A percentile compares a stretch with the other conserved stretches of the same genome.
phyloP scores from a whole-genome alignment of 1,139 yeast genomes.

The Hemisphaericaspora xylanilytica region DNA sequence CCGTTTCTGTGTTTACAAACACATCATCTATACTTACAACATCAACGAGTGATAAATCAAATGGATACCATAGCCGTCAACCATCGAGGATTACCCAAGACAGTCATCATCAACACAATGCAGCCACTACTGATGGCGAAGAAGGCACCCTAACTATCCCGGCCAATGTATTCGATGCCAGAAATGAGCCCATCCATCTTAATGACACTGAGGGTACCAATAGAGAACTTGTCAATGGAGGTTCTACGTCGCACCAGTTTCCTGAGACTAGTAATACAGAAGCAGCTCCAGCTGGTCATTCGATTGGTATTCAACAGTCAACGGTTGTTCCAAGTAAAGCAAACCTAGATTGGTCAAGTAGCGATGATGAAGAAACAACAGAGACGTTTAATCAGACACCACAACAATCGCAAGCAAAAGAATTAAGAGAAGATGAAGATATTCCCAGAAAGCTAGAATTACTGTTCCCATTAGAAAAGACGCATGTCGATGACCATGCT shows the following conservation, averaged over 20 bases:
- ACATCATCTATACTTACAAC: background rate
- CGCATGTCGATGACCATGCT: constrained; percentile 9
- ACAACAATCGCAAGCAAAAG: background rate
- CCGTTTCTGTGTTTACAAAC: background rate
- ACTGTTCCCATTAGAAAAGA: background rate
- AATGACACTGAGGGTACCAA: too few relatives aligned
- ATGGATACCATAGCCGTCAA: constrained; percentile 11
- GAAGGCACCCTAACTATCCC: background rate
- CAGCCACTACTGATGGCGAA: background rate
- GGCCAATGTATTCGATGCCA: background rate
- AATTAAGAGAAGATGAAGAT: background rate
- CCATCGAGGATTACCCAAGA: constrained; percentile 6
- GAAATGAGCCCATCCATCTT: background rate
- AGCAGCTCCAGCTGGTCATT: constrained; percentile 5
- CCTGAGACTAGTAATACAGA: background rate
- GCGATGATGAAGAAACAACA: constrained; percentile 49
- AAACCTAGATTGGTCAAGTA: constrained; percentile 78
- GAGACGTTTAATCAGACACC: background rate
- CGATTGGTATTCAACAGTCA: constrained; percentile 52
- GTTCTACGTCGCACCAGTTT: background rate
- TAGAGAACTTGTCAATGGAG: background rate
- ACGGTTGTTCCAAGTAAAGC: constrained; percentile 77
- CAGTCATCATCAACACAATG: background rate
- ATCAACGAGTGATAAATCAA: constrained; percentile 5
- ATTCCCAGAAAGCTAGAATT: background rate